Percentiles rank a stretch among this genome's conserved stretches.
Evolutionary conservation across 164 flowering plant genomes (phyloP).

Genomic region (Vitis vinifera): DNA sequence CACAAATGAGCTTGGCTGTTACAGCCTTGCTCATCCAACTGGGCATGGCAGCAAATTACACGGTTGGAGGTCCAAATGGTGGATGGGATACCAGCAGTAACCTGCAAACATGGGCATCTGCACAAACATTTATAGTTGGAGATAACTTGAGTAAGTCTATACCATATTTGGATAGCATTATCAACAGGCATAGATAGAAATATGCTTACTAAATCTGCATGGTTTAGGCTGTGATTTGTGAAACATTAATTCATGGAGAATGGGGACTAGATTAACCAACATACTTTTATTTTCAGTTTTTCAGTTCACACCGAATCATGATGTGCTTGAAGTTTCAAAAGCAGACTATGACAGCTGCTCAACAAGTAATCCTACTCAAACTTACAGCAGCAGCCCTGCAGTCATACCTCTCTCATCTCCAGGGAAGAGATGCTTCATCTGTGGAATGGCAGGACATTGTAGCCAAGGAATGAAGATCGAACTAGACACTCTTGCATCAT

Average conservation of each 20-base stretch:
- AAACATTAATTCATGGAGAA: not conserved
- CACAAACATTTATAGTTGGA: constrained; percentile 40
- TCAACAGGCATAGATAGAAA: too few species aligned
- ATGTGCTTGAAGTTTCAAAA: constrained; percentile 55
- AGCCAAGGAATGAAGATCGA: constrained; percentile 53
- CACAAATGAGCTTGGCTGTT: constrained; percentile 26
- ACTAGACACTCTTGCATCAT: constrained; percentile 34
- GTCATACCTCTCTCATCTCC: constrained; percentile 43
- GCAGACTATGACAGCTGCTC: constrained; percentile 51
- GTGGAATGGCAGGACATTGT: constrained; percentile 60
- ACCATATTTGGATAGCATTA: not conserved
- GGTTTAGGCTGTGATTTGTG: too few species aligned
- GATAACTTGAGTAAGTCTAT: constrained; percentile 53
- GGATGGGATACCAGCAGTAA: constrained; percentile 51
- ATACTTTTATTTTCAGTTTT: constrained; percentile 46
- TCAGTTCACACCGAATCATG: constrained; percentile 38
- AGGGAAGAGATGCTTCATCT: constrained; percentile 69
- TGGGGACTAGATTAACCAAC: not conserved
- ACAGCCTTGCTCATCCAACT: constrained; percentile 34
- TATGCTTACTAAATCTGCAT: too few species aligned
- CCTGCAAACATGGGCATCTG: constrained; percentile 48
- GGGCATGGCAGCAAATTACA: constrained; percentile 39
- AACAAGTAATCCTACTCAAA: constrained; percentile 27
- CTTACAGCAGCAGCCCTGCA: constrained; percentile 36
- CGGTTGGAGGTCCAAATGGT: constrained; percentile 55